Percentiles rank a stretch among this genome's conserved stretches.
Evolutionary conservation across 371 early-diverging fungal species (phyloP).

Genomic region (Mucor circinelloides): DNA sequence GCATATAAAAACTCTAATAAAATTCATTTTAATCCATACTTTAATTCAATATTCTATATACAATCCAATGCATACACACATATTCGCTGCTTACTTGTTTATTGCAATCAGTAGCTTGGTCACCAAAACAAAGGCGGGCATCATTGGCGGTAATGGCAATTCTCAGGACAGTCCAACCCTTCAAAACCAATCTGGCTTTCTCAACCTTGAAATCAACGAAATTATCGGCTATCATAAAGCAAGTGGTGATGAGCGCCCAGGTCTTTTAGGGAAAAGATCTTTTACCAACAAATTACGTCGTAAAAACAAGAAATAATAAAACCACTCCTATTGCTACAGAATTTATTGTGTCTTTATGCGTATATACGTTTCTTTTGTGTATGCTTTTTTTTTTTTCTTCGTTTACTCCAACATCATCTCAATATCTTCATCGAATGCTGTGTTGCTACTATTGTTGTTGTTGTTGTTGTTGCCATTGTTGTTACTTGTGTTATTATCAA

Average conservation of each 20-base stretch:
- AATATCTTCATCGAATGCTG: slow-evolving; percentile 4
- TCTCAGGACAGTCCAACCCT: not conserved
- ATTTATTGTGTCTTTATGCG: not conserved
- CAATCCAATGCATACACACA: not conserved
- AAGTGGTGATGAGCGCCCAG: not conserved
- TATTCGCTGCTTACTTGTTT: not conserved
- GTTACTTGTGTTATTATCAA: not conserved
- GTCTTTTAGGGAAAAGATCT: not conserved
- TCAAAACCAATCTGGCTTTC: not conserved
- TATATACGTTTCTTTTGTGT: not conserved
- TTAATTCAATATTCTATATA: not conserved
- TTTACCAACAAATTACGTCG: not conserved
- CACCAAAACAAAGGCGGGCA: not conserved
- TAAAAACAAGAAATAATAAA: not conserved
- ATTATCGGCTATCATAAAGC: not conserved
- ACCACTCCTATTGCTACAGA: not conserved
- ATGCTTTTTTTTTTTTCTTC: not conserved
- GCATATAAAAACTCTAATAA: not conserved
- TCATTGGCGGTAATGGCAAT: not conserved
- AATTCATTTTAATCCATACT: not conserved
- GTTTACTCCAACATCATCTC: slow-evolving; percentile 26
- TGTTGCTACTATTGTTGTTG: not conserved
- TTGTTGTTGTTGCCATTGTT: not conserved
- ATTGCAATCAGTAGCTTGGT: not conserved
- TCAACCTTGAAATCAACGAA: not conserved